These are phyloP conservation scores for Camelina hispida DNA, from an alignment of 345 rosid species.

Conservation along the genomic window DNA sequence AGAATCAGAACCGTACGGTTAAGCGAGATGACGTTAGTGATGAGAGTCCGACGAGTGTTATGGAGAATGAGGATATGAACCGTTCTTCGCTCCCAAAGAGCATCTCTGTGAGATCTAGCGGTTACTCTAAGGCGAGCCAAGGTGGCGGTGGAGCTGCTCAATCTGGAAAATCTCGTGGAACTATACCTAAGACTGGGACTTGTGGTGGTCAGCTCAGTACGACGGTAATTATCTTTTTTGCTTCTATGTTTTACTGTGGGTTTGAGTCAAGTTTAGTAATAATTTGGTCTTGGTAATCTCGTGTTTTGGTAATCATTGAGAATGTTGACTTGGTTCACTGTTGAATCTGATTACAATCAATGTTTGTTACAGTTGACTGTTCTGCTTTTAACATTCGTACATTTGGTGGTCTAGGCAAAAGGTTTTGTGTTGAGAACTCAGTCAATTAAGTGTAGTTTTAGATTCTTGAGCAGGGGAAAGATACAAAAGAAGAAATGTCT, in stretches of 20 bases:
- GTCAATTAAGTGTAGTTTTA: background rate
- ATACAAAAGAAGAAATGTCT: constrained; percentile 2
- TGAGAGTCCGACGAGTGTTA: constrained; percentile 52
- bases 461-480: constrained; percentile 13
- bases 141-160: constrained; percentile 46
- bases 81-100: constrained; percentile 71
- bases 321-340: background rate
- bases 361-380: background rate
- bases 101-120: constrained; percentile 78
- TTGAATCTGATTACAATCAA: constrained; percentile 8
- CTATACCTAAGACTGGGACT: constrained; percentile 43
- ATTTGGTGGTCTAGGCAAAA: too few species aligned
- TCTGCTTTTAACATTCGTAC: background rate
- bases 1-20: constrained; percentile 41
- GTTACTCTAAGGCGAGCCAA: constrained; percentile 52
- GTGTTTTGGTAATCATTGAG: constrained; percentile 7
- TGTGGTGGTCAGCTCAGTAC: constrained; percentile 53
- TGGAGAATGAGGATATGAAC: constrained; percentile 51
- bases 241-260: constrained; percentile 23
- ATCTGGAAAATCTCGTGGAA: constrained; percentile 45
- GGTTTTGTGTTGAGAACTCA: too few species aligned
- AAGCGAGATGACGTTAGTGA: constrained; percentile 44
- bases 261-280: background rate
- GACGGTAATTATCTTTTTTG: constrained; percentile 28
- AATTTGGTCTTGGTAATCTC: constrained; percentile 5